Evolutionary conservation across 1,284 basidiomycete species (phyloP), one percentile per base, ranked within the genome.

Genomic region (Ceratobasidium sp.): DNA sequence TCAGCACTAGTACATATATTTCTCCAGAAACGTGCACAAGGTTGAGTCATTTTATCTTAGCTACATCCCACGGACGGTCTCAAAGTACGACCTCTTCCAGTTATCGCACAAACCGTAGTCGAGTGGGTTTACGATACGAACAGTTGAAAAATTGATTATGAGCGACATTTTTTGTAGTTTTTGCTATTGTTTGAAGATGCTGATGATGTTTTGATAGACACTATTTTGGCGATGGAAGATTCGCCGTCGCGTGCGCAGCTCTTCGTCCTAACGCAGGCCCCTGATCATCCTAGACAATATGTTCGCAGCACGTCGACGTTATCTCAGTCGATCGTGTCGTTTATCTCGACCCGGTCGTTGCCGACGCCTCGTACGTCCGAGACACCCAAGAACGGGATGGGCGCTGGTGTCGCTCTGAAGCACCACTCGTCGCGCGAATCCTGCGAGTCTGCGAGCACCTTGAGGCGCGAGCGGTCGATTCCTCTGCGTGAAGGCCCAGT

Each of bases 261-360:
- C 4, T 26, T 59, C n/a, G n/a, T n/a, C n/a, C n/a, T n/a, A n/a
- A n/a, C 49, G 8, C 35, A 44, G 38, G 38, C 52, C 1, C 50
- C 28, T 9, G 28, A 41, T 5, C 63, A 47, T 11, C 66, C 52
- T 0, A 23, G 50, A 3, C 50, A 50, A 21, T 69, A 55, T 30
- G 66, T 69, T 30, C 66, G 38, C 6, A 69, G 66, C 23, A 54
- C 55, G 50, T 44, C 66, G 38, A 44, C 52, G n/a, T 35, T 69
- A 5, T 26, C 52, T 44, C 52, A 57, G 41, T 32, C 66, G 52
- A 69, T 69, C n/a, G 66, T 57, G 28, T 69, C 66, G 66, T 69
- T 69, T 57, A 46, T 69, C 21, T 69, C 41, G 14, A 23, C 66
- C 41, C 38, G 28, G 35, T 66, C 63, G 28, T n/a, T 23, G 50